Base-by-base conservation (phyloP, 257 asterid genomes). In the Solanum sparsipilum region DNA sequence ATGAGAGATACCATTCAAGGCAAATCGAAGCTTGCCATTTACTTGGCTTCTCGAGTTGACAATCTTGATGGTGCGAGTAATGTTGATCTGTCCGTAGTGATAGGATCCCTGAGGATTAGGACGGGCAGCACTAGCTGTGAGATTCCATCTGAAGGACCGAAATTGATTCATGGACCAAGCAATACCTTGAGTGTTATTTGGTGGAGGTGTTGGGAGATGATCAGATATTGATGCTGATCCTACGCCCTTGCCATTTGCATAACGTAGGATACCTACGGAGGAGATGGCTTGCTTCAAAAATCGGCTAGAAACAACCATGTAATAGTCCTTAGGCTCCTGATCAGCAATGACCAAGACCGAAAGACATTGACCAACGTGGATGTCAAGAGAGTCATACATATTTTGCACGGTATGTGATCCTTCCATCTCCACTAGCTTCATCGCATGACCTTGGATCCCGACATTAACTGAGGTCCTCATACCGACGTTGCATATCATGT, bases 371-470 rank as follows among this genome's bases (percentile, higher is more conserved):
- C 95, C 94, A 18, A 92, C 95, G 3, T 93, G 95, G 38, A 93
- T 6, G 63, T 93, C 95, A 21, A 93, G 91, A 1, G 95, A 89
- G 25, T 92, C 93, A 13, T 92, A 93, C 0, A 79, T 60, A 34
- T 91, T 92, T 13, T 93, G 95, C 31, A 92, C 90, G 2, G 93
- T 92, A 87, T 93, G 95, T 3, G 95, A 92, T 9, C 95, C 95
- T 68, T 93, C 95, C 88, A 93, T 7, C 75, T 93, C 95, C 1
- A 93, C 93, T 0, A 92, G 84, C 70, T 88, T 92, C 93, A 93
- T 29, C 32, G 89, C 60, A 81, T 93, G 95, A 29, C 92, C 92
- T 70, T 93, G 94, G 87, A 93, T 6, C 86, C 94, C 87, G 65
- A 93, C 81, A 85, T 93, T 93, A 83, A 93, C 39, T 4, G 95